Evolutionary conservation across 768 basidiomycete genomes (phyloP), one percentile per base, ranked within the genome.

Genomic region (Lentinula guzmanii): DNA sequence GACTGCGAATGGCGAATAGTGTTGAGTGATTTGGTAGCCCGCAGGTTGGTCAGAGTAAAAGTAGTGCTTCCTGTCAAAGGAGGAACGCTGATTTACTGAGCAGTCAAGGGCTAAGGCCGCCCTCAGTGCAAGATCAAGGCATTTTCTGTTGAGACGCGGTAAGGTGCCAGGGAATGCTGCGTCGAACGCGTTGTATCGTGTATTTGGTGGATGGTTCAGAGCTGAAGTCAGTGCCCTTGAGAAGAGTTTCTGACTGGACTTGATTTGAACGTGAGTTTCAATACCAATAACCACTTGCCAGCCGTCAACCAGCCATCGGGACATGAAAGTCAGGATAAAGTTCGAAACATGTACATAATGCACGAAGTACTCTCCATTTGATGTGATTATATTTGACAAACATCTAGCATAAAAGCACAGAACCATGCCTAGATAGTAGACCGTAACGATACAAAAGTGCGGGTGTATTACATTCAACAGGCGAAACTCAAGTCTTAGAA

Each of bases 31-130:
- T 74, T 99, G 97, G 73, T 95, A 98, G 0, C 96, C 96, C 4
- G 89, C 81, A 0, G 97, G 95, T 39, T 97, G 81, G 72, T 98
- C 97, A 4, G 92, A 83, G 69, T 99, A 98, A 72, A 98, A 98
- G 71, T 99, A 99, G 71, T 98, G 97, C 70, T 99, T 99, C 65
- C 97, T 80, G 73, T 98, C 97, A 67, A 98, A 98, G 0, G 91
- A 82, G 0, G 93, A 96, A 18, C 81, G 78, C 0, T 65, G 65
- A 64, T 91, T 91, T 55, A 96, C 78, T 4, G 80, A 65, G 11
- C 86, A 78, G 37, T 82, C 74, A 24, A 98, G 79, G 4, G 95
- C 95, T 1, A 95, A 67, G 0, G 95, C 91, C 0, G 93, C 87
- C 7, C 91, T 81, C 0, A 95, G 71, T 3, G 90, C 93, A 5